These are phyloP conservation scores for Aeminium ludgeri DNA, from an alignment of 495 filamentous ascomycete genomes.

Conservation along the genomic window DNA sequence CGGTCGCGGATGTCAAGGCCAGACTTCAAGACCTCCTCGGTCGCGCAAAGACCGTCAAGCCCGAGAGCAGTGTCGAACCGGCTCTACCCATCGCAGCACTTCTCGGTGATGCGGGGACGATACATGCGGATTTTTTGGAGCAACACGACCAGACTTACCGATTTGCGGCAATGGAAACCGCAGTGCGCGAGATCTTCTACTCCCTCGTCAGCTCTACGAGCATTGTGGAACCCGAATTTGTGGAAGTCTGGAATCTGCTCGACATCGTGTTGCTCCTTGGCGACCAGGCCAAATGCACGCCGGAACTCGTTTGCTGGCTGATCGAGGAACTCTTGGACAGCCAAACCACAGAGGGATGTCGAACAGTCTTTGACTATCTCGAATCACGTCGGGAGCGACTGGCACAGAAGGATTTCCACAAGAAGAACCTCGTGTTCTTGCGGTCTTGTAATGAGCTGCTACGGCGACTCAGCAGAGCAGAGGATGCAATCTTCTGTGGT, in stretches of 20 bases:
- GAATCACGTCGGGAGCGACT: constrained; percentile 81
- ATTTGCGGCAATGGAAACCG: constrained; percentile 53
- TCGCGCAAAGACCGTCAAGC: constrained; percentile 48
- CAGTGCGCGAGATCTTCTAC: constrained; percentile 63
- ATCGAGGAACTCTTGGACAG: constrained; percentile 92
- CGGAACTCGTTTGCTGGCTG: constrained; percentile 69
- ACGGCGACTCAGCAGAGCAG: constrained; percentile 73
- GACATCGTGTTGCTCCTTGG: constrained; percentile 78
- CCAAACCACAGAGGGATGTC: constrained; percentile 79
- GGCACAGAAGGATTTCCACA: constrained; percentile 66
- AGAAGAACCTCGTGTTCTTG: constrained; percentile 74
- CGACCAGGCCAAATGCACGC: constrained; percentile 73
- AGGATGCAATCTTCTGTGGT: constrained; percentile 94
- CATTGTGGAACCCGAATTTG: constrained; percentile 59
- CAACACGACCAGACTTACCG: constrained; percentile 13
- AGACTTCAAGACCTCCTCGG: constrained; percentile 43
- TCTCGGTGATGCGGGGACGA: constrained; percentile 23
- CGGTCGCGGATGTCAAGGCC: constrained; percentile 2
- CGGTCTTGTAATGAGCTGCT: constrained; percentile 90
- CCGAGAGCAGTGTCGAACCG: constrained; percentile 53
- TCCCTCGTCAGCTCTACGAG: constrained; percentile 20
- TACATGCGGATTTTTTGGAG: constrained; percentile 20
- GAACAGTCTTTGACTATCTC: constrained; percentile 79
- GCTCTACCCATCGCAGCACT: constrained; percentile 51
- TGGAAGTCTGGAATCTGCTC: constrained; percentile 78